Evolutionary conservation across 257 asterid genomes (phyloP).

Genomic region (Solanum sitiens): DNA sequence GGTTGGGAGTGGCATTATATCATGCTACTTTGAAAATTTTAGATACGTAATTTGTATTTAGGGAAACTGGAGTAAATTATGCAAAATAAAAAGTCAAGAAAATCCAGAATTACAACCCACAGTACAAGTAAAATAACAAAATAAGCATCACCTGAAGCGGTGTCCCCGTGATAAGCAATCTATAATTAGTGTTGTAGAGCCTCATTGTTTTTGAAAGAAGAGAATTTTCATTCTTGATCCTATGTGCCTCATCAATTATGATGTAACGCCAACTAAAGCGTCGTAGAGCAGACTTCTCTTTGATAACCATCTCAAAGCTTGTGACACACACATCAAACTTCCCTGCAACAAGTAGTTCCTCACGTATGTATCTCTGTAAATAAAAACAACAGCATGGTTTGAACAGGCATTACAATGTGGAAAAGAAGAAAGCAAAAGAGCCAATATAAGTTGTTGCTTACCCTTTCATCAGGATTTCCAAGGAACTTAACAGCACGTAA

Average conservation of each 20-base stretch:
- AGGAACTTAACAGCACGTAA: conserved; percentile 93
- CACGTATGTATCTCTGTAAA: conserved; percentile 75
- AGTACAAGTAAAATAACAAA: not conserved
- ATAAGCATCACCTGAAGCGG: conserved; percentile 73
- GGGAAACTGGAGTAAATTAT: not conserved
- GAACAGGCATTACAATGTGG: not conserved
- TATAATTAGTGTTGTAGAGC: conserved; percentile 75
- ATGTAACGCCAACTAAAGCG: conserved; percentile 98
- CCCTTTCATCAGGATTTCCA: conserved; percentile 98
- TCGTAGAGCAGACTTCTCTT: conserved; percentile 76
- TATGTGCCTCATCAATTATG: conserved; percentile 95
- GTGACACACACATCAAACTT: conserved; percentile 97
- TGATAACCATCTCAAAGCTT: conserved; percentile 98
- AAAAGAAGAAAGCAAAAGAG: not conserved
- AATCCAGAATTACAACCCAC: not conserved
- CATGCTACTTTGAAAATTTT: not conserved
- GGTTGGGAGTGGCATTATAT: not conserved
- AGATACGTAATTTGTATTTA: not conserved
- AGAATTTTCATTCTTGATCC: conserved; percentile 96
- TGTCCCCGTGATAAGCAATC: conserved; percentile 95
- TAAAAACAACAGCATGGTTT: not conserved
- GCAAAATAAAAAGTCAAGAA: not conserved
- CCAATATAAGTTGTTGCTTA: conserved; percentile 18
- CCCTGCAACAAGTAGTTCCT: conserved; percentile 93
- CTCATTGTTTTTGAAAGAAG: conserved; percentile 97